A percentile compares a stretch with the other conserved stretches of the same genome.
These are phyloP conservation scores for Aspergillus proliferans DNA, from an alignment of 2,329 filamentous ascomycete genomes.

Conservation along the genomic window DNA sequence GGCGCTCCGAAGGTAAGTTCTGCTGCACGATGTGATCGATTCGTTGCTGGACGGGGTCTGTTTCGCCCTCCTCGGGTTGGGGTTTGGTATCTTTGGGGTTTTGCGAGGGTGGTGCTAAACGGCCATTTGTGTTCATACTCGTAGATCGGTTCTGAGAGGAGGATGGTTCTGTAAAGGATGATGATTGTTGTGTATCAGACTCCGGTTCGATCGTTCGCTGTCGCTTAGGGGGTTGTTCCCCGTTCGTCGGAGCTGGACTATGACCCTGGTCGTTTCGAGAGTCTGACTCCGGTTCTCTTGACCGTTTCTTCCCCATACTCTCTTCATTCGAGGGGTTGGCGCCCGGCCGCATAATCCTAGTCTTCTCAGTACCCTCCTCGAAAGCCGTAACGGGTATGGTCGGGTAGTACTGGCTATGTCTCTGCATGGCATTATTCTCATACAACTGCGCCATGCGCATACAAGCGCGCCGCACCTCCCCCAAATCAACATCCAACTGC, in stretches of 20 bases:
- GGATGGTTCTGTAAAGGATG: slow-evolving; percentile 1
- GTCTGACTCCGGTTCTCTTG: slow-evolving; percentile 28
- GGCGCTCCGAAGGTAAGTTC: slow-evolving; percentile 10
- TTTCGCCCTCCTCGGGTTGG: slow-evolving; percentile 6
- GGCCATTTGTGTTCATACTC: slow-evolving; percentile 16
- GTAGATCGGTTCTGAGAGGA: slow-evolving; percentile 9
- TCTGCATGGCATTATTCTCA: slow-evolving; percentile 39
- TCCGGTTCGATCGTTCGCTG: slow-evolving; percentile 25
- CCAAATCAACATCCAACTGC: slow-evolving; percentile 63
- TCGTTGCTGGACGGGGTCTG: slow-evolving; percentile 30
- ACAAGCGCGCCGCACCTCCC: slow-evolving; percentile 65
- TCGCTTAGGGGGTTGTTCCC: slow-evolving; percentile 25
- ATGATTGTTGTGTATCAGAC: not conserved
- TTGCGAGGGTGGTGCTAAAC: slow-evolving; percentile 9
- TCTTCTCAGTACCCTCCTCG: slow-evolving; percentile 33
- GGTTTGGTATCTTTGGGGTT: slow-evolving; percentile 10
- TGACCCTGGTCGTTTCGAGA: slow-evolving; percentile 7
- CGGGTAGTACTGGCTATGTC: slow-evolving; percentile 39
- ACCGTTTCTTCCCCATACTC: slow-evolving; percentile 34
- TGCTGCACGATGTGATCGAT: slow-evolving; percentile 32
- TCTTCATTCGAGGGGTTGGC: slow-evolving; percentile 10
- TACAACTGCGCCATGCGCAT: slow-evolving; percentile 62
- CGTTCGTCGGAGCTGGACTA: slow-evolving; percentile 13
- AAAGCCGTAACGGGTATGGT: slow-evolving; percentile 25
- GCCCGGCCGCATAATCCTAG: slow-evolving; percentile 27